Evolutionary conservation across 2,329 filamentous ascomycete genomes (phyloP), one percentile per base, ranked within the genome.

Genomic region (Colletotrichum paranaense): DNA sequence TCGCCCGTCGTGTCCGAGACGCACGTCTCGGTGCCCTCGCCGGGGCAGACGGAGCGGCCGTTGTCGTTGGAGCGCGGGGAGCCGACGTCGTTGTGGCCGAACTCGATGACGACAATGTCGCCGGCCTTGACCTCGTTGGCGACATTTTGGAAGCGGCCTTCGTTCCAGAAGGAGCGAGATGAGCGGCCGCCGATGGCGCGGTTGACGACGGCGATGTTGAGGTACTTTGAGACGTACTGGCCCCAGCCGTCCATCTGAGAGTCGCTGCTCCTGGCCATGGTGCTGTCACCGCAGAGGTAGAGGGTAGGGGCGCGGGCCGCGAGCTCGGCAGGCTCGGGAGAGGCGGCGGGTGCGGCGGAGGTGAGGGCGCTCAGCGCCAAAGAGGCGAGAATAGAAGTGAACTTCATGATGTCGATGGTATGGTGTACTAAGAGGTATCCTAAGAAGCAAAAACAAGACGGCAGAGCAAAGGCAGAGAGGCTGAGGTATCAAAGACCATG

Each of bases 81-180:
- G 2, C 91, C 91, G 26, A 91, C 92, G 76, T 94, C 92, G 77
- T 94, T 94, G 83, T 94, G 92, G 1, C 92, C 92, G 77, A 94
- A 93, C 77, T 93, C 92, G 65, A 93, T 92, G 68, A 93, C 85
- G 1, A 93, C 91, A 79, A 89, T 91, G 80, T 94, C 92, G 46
- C 90, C 90, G 2, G 84, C 71, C 78, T 87, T 76, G 32, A 93
- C 84, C 2, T 84, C 77, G 56, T 85, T 81, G 59, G 88, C 86
- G 65, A 94, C 88, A 0, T 84, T 85, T 19, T 86, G 80, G 83
- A 94, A 94, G n/a, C 90, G 89, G 9, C 89, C 90, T 81, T 94
- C 92, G 62, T 90, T 87, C 2, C 88, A 92, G 81, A 87, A 94
- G 30, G 90, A 92, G 55, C 92, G 88, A 0, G 92, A 91, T 28